Percentiles rank a stretch among this genome's conserved stretches.
phyloP scores from a whole-genome alignment of 73 alveolate genomes.

The Tetrahymena thermophila region DNA sequence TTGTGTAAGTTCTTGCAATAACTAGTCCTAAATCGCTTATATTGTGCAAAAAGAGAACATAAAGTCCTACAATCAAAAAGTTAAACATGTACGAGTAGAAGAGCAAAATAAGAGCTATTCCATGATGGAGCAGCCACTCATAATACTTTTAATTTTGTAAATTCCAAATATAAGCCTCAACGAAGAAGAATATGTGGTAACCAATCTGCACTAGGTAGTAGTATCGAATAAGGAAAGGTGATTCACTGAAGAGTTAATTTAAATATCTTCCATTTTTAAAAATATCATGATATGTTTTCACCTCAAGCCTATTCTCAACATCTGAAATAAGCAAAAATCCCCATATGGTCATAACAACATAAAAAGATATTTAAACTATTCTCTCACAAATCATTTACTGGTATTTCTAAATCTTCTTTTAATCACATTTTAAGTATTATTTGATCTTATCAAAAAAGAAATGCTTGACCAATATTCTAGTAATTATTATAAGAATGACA shows the following conservation, averaged over 20 bases:
- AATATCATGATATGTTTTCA: background rate
- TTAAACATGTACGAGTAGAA: background rate
- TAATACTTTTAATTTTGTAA: background rate
- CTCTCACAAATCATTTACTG: background rate
- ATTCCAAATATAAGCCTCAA: background rate
- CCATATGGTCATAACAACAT: background rate
- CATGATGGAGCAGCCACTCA: background rate
- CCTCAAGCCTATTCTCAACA: background rate
- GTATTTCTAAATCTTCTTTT: background rate
- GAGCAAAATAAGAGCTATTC: background rate
- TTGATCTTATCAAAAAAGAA: background rate
- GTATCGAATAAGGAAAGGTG: background rate
- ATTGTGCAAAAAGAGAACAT: background rate
- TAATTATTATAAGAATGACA: background rate
- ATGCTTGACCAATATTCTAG: background rate
- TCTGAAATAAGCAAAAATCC: background rate
- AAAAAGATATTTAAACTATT: background rate
- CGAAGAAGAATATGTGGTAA: background rate
- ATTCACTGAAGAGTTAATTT: background rate
- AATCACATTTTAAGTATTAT: background rate
- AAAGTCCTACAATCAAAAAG: background rate
- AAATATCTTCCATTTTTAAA: background rate
- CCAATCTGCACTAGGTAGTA: background rate
- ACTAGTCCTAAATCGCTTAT: background rate
- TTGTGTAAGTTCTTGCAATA: background rate